phyloP scores from a whole-genome alignment of 306 rosid species.

The Pueraria montana region DNA sequence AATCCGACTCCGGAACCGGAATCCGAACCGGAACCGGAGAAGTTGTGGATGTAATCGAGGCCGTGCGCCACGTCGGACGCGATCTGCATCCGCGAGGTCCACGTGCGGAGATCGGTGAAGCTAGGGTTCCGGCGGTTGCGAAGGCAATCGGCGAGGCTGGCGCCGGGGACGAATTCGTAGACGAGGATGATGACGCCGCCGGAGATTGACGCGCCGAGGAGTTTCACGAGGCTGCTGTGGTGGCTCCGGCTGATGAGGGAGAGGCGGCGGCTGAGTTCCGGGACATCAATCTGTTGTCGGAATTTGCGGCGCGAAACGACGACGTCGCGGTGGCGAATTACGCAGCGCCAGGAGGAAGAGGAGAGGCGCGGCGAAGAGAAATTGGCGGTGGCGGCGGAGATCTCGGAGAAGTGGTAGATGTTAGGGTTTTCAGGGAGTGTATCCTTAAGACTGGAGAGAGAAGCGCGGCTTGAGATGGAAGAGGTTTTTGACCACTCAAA shows the following conservation, averaged over 20 bases:
- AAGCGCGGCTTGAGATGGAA: constrained; percentile 60
- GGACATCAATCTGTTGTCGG: constrained; percentile 60
- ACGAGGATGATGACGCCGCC: constrained; percentile 70
- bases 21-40: constrained; percentile 58
- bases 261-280: constrained; percentile 65
- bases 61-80: constrained; percentile 94
- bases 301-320: constrained; percentile 75
- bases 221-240: constrained; percentile 76
- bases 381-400: constrained; percentile 70
- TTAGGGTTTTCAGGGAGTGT: constrained; percentile 78
- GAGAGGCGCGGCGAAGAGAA: constrained; percentile 52
- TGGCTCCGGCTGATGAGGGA: constrained; percentile 71
- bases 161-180: constrained; percentile 80
- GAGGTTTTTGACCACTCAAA: constrained; percentile 60
- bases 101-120: constrained; percentile 73
- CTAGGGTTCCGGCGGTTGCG: constrained; percentile 79
- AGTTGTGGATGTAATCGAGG: constrained; percentile 88
- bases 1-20: constrained; percentile 57
- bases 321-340: constrained; percentile 62
- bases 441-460: constrained; percentile 71
- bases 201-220: constrained; percentile 83
- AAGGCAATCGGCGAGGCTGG: constrained; percentile 78
- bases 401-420: constrained; percentile 75
- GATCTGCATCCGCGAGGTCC: constrained; percentile 83
- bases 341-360: constrained; percentile 83